Conservation (phyloP, 495 filamentous ascomycete genomes). For the Penicillium taxi region DNA sequence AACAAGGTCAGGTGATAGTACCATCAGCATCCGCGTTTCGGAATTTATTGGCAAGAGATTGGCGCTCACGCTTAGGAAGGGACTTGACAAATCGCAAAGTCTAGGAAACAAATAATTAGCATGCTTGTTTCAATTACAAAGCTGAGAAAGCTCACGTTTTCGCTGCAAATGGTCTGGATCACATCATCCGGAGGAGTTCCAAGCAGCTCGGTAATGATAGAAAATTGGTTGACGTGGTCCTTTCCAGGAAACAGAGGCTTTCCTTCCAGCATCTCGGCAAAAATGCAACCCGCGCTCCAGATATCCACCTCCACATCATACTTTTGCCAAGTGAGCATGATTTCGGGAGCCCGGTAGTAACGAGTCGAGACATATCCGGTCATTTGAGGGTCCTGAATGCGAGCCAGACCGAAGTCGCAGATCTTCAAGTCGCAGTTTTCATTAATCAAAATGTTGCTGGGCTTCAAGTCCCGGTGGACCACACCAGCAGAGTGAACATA, state of each 20-base stretch:
- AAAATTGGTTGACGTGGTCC: slow-evolving; percentile 99
- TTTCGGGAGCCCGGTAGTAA: slow-evolving; percentile 97
- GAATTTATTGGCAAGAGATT: slow-evolving; percentile 86
- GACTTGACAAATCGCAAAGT: slow-evolving; percentile 97
- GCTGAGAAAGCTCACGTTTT: slow-evolving; percentile 62
- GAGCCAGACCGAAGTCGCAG: slow-evolving; percentile 94
- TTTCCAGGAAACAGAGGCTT: slow-evolving; percentile 98
- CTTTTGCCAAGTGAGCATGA: slow-evolving; percentile 99
- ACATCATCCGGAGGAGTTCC: slow-evolving; percentile 99
- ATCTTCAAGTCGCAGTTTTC: slow-evolving; percentile 99
- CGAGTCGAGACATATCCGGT: slow-evolving; percentile 97
- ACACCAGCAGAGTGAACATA: slow-evolving; percentile 98
- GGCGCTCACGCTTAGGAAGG: slow-evolving; percentile 88
- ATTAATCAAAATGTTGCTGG: slow-evolving; percentile 97
- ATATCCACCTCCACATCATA: slow-evolving; percentile 99
- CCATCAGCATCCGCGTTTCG: slow-evolving; percentile 89
- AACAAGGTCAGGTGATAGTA: slow-evolving; percentile 26
- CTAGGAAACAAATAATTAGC: slow-evolving; percentile 48
- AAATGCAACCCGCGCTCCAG: slow-evolving; percentile 98
- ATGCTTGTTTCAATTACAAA: neutral
- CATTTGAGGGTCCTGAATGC: slow-evolving; percentile 99
- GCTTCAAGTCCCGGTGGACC: slow-evolving; percentile 94
- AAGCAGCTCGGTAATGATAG: slow-evolving; percentile 95
- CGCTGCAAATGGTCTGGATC: slow-evolving; percentile 95
- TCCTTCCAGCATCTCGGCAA: slow-evolving; percentile 98